phyloP scores from a whole-genome alignment of 108 stramenopile species.

The Hondaea fermentalgiana region DNA sequence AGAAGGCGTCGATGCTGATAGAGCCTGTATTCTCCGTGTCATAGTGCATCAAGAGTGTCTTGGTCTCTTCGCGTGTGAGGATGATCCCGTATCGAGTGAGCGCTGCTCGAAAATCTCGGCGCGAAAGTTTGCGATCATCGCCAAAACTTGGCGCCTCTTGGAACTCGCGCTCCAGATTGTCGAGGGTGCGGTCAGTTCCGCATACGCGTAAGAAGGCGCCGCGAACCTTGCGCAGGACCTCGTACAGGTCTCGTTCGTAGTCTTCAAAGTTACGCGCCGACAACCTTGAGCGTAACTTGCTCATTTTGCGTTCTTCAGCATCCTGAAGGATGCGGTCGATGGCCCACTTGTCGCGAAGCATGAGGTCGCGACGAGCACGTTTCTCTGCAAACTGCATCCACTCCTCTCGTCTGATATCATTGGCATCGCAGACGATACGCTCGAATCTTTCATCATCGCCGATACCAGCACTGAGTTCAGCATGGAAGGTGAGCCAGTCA shows the following conservation, averaged over 20 bases:
- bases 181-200: not conserved
- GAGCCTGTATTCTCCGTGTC: not conserved
- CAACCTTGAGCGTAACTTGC: not conserved
- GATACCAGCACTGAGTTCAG: not conserved
- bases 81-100: not conserved
- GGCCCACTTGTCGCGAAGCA: not conserved
- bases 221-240: not conserved
- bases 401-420: not conserved
- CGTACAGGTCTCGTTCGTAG: not conserved
- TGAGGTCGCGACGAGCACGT: not conserved
- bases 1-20: not conserved
- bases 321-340: not conserved
- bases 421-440: not conserved
- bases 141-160: not conserved
- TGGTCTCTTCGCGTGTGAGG: not conserved
- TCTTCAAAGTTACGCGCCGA: not conserved
- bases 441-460: not conserved
- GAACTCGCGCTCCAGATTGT: not conserved
- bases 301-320: not conserved
- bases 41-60: not conserved
- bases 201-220: not conserved
- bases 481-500: conserved; percentile 9
- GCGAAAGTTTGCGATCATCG: not conserved
- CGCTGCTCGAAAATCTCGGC: not conserved
- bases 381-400: not conserved